Evolutionary conservation across 192 early-diverging fungal genomes (phyloP), one percentile per base, ranked within the genome.

Genomic region (Haplosporangium gracile): DNA sequence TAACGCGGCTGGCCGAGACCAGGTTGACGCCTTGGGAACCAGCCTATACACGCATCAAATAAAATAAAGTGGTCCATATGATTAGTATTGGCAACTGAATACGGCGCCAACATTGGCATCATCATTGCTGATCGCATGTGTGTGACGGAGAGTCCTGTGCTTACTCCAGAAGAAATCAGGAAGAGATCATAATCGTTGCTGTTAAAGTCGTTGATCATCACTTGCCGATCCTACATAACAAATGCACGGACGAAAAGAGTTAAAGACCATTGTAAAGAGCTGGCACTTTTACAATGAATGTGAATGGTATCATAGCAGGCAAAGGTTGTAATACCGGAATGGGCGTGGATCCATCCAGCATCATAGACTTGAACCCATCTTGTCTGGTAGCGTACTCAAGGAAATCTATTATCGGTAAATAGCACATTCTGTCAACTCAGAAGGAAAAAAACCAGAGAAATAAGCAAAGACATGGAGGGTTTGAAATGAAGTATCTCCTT

Each of bases 1-100:
- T 88, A 8, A 97, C 92, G 5, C 95, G 90, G 76, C 89, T 97
- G 20, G 96, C 96, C 1, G 90, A 89, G 4, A 90, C 83, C n/a
- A 96, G 78, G 75, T 96, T 97, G 24, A 95, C 81, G 16, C 94
- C 94, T 47, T 70, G 81, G 47, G 85, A 88, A 15, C 89, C 86
- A 24, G 72, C 82, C 82, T 88, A 74, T 18, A 29, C 73, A 13
- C 0, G 15, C 29, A 4, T 18, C 22, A 5, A 60, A 60, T 38
- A 39, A 36, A 69, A 13, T 24, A 15, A 45, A 45, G 15, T 13
- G 15, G 11, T 13, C 10, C 43, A 3, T 45, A 10, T 45, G 43
- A 13, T 45, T 45, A 45, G 1, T 45, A 2, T 45, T 45, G 11
- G 43, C 11, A 45, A 13, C 43, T 45, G 43, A 13, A 45, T 3